phyloP scores from a whole-genome alignment of 176 grass and related monocot genomes.

The Cocos nucifera region DNA sequence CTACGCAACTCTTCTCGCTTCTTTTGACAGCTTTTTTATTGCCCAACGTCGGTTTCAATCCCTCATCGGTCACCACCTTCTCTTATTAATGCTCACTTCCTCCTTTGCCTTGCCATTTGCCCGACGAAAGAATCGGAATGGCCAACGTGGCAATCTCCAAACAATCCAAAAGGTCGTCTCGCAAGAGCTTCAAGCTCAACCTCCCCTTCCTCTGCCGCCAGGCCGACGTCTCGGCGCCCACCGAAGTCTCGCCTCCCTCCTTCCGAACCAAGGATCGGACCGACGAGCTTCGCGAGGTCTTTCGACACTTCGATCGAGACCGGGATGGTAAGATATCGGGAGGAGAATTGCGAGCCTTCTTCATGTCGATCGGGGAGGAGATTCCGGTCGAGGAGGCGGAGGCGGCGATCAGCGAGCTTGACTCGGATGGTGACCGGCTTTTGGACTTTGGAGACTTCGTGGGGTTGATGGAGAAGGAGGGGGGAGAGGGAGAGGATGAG shows the following conservation, averaged over 20 bases:
- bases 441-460: conserved; percentile 80
- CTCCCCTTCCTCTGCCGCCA: conserved; percentile 45
- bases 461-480: conserved; percentile 51
- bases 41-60: too few species aligned
- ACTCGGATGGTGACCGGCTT: conserved; percentile 15
- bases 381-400: conserved; percentile 27
- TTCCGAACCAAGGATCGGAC: conserved; percentile 14
- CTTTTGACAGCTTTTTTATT: too few species aligned
- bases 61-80: too few species aligned
- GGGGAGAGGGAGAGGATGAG: conserved; percentile 48
- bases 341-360: conserved; percentile 58
- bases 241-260: conserved; percentile 1
- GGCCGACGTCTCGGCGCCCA: conserved; percentile 24
- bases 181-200: conserved; percentile 47
- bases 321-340: conserved; percentile 73
- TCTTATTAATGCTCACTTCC: too few species aligned
- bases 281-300: conserved; percentile 54
- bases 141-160: too few species aligned
- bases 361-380: conserved; percentile 72
- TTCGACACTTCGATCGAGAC: conserved; percentile 77
- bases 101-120: too few species aligned
- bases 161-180: conserved; percentile 21
- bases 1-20: too few species aligned
- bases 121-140: too few species aligned
- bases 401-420: conserved; percentile 19